A percentile compares a stretch with the other conserved stretches of the same genome.
Conservation (phyloP, 2,329 filamentous ascomycete genomes). For the Pseudogymnoascus sp. region DNA sequence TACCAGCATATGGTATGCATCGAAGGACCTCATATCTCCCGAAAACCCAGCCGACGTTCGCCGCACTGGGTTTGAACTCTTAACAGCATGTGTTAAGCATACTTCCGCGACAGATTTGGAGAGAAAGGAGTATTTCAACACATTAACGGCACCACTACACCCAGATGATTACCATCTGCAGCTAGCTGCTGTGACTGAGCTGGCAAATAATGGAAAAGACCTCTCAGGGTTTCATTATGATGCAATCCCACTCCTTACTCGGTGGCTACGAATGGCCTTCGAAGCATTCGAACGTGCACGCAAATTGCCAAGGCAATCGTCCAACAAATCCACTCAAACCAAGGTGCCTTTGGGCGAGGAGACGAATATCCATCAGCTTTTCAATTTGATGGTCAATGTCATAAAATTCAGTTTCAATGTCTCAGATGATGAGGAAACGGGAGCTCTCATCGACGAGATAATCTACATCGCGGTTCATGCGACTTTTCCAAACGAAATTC, state of each 20-base stretch:
- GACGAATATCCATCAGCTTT: slow-evolving; percentile 53
- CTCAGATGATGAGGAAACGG: slow-evolving; percentile 53
- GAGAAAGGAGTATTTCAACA: slow-evolving; percentile 56
- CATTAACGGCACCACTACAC: slow-evolving; percentile 46
- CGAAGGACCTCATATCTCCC: slow-evolving; percentile 54
- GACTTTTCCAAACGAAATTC: slow-evolving; percentile 54
- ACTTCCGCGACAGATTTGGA: slow-evolving; percentile 56
- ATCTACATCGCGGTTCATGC: slow-evolving; percentile 62
- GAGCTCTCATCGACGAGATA: slow-evolving; percentile 51
- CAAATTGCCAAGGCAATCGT: slow-evolving; percentile 36
- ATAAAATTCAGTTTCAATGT: slow-evolving; percentile 70
- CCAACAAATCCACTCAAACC: slow-evolving; percentile 32
- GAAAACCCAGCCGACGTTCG: slow-evolving; percentile 45
- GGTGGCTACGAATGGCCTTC: slow-evolving; percentile 51
- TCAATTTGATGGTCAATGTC: slow-evolving; percentile 56
- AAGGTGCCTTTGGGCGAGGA: slow-evolving; percentile 42
- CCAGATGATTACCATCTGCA: slow-evolving; percentile 58
- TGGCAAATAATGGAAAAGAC: slow-evolving; percentile 53
- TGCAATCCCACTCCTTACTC: slow-evolving; percentile 51
- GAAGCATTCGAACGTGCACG: slow-evolving; percentile 43
- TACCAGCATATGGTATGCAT: slow-evolving; percentile 51
- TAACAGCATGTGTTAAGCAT: slow-evolving; percentile 57
- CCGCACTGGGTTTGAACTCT: slow-evolving; percentile 54
- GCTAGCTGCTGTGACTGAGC: slow-evolving; percentile 51
- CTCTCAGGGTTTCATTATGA: slow-evolving; percentile 61